Base-by-base conservation (phyloP, 345 rosid genomes). In the Dipteronia sinensis region DNA sequence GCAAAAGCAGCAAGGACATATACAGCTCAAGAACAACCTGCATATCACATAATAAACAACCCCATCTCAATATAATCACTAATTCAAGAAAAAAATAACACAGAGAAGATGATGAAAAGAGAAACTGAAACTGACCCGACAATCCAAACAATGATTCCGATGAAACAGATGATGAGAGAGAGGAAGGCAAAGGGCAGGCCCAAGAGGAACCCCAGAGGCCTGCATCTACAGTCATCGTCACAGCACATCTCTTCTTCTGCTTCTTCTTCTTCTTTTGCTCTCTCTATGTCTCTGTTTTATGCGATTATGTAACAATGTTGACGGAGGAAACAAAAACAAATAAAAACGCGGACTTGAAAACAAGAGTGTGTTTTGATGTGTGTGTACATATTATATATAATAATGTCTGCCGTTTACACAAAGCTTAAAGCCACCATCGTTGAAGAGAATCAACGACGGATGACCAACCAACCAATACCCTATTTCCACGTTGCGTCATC, bases 161-260 rank as follows among this genome's bases (percentile, higher is more conserved):
- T 56, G 11, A 91, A 34, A 22, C 93, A 87, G 80, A 91, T 74
- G 69, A 90, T 68, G 63, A 90, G 77, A 46, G 93, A 73, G 40
- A 90, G 85, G 71, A 91, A 87, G 76, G 92, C 91, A 64, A 88
- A 91, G 56, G 96, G 96, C 27, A 90, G 86, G 69, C 91, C 92
- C 73, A 90, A 55, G 15, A 91, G 87, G 78, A 91, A 90, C n/a
- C 91, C 93, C 19, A 90, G 53, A 4, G 92, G 90, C 81, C 92
- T 84, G 88, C 94, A 92, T 44, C 85, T 76, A 65, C 90, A 83
- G 34, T 84, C 83, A 29, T 88, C 90, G 25, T 80, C 82, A 27
- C 87, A 83, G 49, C 85, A 84, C 88, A 83, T 82, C 23, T 47
- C 82, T 78, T 11, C 69, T 79, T 65, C 77, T 81, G 22, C 29